Evolutionary conservation across 495 filamentous ascomycete species (phyloP), one percentile per base, ranked within the genome.

Genomic region (Aspergillus coremiiformis): DNA sequence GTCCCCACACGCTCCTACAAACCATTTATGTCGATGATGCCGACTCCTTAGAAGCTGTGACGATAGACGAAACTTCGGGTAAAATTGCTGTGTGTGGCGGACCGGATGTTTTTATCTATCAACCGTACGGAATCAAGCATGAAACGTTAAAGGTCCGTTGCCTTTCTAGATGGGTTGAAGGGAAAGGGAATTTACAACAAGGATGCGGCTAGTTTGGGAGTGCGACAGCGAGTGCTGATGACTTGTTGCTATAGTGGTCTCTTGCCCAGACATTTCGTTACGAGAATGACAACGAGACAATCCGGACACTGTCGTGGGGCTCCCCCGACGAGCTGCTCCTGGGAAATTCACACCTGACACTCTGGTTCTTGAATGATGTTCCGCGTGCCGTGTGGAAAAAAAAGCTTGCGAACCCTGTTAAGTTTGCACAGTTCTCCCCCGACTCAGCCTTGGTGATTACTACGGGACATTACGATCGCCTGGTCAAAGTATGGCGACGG

Each of bases 401-500:
- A 55, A 60, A 68, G 24, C 72, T 96, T 8, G 84, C 89, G 2
- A 90, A 75, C 57, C 81, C 86, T 1, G 83, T 79, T 37, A 86
- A 87, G 58, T 80, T 87, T 41, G 93, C 89, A 5, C 76, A 77
- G 17, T 85, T 97, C 63, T 95, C 90, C 3, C 85, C 88, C 46
- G 90, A 96, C 64, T 89, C 86, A 17, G 81, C 81, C 7, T 78
- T 95, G 26, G 86, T 96, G 30, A 91, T 91, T 10, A 90, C 89
- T 4, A 81, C 89, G 8, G 89, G 89, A 27, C 70, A 71, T 42
- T 82, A 88, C 63, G 93, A 97, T 62, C 78, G 85, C 35, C 72
- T 97, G 19, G 82, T 92, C 44, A 99, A 97, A 69, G 78, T 97
- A 62, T 99, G 93, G 93, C 80, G 89, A 54, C 77, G 92, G 54